Evolutionary conservation across 139 green algal species (phyloP).

Genomic region (Dunaliella primolecta): DNA sequence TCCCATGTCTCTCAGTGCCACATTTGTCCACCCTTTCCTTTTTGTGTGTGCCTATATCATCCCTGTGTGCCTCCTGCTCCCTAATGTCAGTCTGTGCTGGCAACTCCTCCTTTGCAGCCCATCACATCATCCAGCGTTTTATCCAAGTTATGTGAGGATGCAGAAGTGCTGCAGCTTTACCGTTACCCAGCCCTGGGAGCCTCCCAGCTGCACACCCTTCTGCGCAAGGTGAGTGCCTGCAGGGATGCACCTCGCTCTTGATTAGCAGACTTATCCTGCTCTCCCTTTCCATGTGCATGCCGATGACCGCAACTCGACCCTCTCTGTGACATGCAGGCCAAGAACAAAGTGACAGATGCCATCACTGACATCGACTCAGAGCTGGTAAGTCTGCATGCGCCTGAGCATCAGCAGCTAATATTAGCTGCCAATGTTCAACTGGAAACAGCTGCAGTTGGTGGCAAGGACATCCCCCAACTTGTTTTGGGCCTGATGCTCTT

Average conservation of each 20-base stretch:
- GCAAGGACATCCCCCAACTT: not conserved
- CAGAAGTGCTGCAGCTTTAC: constrained; percentile 81
- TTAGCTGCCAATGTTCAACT: not conserved
- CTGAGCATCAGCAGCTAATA: not conserved
- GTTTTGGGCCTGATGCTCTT: constrained; percentile 2
- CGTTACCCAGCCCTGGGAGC: constrained; percentile 69
- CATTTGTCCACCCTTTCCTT: too few relatives aligned
- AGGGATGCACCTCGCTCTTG: not conserved
- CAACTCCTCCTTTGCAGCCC: not conserved
- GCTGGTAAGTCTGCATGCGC: not conserved
- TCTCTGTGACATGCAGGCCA: constrained; percentile 33
- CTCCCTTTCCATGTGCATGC: not conserved
- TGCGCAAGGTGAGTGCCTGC: constrained; percentile 51
- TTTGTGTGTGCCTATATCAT: too few relatives aligned
- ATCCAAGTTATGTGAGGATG: not conserved
- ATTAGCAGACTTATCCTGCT: not conserved
- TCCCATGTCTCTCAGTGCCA: too few relatives aligned
- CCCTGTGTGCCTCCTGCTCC: too few relatives aligned
- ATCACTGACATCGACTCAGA: constrained; percentile 64
- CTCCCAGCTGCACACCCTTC: constrained; percentile 64
- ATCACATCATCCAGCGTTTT: not conserved
- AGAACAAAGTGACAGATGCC: constrained; percentile 63
- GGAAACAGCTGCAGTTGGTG: not conserved
- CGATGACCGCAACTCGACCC: not conserved
- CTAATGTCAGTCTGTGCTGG: too few relatives aligned